A percentile compares a stretch with the other conserved stretches of the same genome.
Conservation (phyloP, 2,329 filamentous ascomycete species). For the Lecanicillium sp. region DNA sequence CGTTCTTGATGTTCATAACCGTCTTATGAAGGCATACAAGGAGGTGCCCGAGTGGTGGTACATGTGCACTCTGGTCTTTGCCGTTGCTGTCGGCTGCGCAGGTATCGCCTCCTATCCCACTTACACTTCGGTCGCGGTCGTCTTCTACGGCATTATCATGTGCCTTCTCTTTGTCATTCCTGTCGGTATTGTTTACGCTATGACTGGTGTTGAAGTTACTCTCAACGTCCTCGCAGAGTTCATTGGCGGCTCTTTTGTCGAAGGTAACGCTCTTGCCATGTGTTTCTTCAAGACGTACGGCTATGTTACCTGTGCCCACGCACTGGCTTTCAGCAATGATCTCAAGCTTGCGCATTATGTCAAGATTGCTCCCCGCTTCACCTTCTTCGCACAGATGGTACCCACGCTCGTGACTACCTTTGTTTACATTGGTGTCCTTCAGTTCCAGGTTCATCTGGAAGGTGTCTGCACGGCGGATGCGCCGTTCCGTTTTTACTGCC, state of each 20-base stretch:
- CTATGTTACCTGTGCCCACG: slow-evolving; percentile 24
- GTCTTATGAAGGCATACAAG: slow-evolving; percentile 21
- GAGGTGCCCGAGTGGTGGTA: slow-evolving; percentile 38
- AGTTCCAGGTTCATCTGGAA: slow-evolving; percentile 28
- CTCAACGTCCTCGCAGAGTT: slow-evolving; percentile 34
- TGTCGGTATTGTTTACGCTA: slow-evolving; percentile 34
- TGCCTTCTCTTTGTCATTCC: slow-evolving; percentile 33
- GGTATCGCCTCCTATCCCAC: slow-evolving; percentile 32
- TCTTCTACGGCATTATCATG: slow-evolving; percentile 32
- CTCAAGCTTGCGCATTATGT: slow-evolving; percentile 45
- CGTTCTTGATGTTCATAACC: slow-evolving; percentile 21
- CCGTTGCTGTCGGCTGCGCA: slow-evolving; percentile 27
- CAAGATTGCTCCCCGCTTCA: slow-evolving; percentile 38
- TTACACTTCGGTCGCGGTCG: slow-evolving; percentile 29
- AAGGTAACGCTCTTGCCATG: slow-evolving; percentile 28
- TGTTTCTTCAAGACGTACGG: slow-evolving; percentile 23
- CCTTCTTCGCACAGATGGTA: slow-evolving; percentile 39
- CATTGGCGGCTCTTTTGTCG: slow-evolving; percentile 29
- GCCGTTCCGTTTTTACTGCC: slow-evolving; percentile 28
- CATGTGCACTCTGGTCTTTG: slow-evolving; percentile 20
- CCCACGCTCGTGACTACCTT: slow-evolving; percentile 38
- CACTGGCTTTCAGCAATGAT: slow-evolving; percentile 28
- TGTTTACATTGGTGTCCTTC: slow-evolving; percentile 34
- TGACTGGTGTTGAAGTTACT: slow-evolving; percentile 34
- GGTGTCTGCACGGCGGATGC: slow-evolving; percentile 29